Conservation (phyloP, 352 stramenopile species). For the Phytophthora fragariaefolia region DNA sequence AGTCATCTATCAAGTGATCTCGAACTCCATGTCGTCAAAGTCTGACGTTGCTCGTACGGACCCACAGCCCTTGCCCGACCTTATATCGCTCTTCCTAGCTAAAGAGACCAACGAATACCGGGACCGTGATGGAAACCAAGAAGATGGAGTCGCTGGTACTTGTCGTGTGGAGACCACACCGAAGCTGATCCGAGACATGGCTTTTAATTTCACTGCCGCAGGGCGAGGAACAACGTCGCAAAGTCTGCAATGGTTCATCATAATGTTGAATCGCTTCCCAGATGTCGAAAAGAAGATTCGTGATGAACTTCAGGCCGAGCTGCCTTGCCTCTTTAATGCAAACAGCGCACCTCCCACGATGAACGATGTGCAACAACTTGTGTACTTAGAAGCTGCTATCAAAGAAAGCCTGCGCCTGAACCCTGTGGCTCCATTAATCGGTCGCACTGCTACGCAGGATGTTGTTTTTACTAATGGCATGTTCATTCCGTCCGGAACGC, state of each 20-base stretch:
- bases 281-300: constrained; percentile 50
- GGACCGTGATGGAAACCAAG: constrained; percentile 9
- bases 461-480: constrained; percentile 69
- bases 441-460: constrained; percentile 52
- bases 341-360: constrained; percentile 36
- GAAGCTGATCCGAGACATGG: constrained; percentile 70
- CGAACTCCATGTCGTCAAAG: constrained; percentile 46
- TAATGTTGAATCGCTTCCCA: constrained; percentile 75
- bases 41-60: neutral
- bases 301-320: constrained; percentile 49
- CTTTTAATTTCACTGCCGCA: constrained; percentile 74
- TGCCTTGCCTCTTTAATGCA: constrained; percentile 43
- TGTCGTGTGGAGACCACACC: constrained; percentile 29
- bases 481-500: constrained; percentile 54
- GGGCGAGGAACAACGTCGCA: constrained; percentile 77
- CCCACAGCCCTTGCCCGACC: constrained; percentile 21
- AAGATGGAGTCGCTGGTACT: constrained; percentile 17
- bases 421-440: constrained; percentile 62
- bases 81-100: constrained; percentile 54
- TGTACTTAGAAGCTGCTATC: constrained; percentile 70
- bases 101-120: constrained; percentile 46
- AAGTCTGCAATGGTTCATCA: constrained; percentile 70
- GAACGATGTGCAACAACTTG: constrained; percentile 56
- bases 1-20: constrained; percentile 55
- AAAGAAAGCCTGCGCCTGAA: constrained; percentile 75